phyloP scores from a whole-genome alignment of 768 basidiomycete species.

The Pilatotrama ljubarskyi region DNA sequence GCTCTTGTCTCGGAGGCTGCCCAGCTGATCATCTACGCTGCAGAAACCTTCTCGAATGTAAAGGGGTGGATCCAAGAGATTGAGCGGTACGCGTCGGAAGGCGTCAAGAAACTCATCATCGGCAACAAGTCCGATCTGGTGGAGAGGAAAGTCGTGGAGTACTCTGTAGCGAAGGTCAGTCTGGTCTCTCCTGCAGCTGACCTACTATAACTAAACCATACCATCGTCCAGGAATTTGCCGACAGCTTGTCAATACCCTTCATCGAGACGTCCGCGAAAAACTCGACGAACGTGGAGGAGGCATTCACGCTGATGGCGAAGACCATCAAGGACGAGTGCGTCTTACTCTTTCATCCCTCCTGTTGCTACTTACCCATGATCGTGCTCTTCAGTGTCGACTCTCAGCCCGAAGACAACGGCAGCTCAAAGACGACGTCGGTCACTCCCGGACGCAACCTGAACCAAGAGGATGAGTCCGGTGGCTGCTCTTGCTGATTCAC shows the following conservation, averaged over 20 bases:
- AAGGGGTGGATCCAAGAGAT: conserved; percentile 96
- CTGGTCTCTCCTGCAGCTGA: not conserved
- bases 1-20: not conserved
- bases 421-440: conserved; percentile 18
- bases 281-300: conserved; percentile 96
- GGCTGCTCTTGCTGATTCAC: conserved; percentile 21
- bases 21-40: not conserved
- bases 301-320: conserved; percentile 99
- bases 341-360: not conserved
- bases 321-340: conserved; percentile 87
- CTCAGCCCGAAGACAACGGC: conserved; percentile 12
- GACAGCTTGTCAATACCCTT: conserved; percentile 91
- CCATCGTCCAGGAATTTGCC: conserved; percentile 73
- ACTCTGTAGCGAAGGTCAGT: conserved; percentile 79
- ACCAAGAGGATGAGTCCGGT: conserved; percentile 16
- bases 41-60: conserved; percentile 93
- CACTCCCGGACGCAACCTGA: conserved; percentile 21
- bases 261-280: conserved; percentile 98
- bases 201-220: not conserved
- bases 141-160: conserved; percentile 94
- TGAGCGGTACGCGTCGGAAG: conserved; percentile 95
- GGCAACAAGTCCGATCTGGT: conserved; percentile 99
- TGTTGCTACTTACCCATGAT: not conserved
- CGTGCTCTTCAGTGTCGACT: conserved; percentile 14
- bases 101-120: conserved; percentile 97